A percentile compares a stretch with the other conserved stretches of the same genome.
Evolutionary conservation across 352 stramenopile genomes (phyloP).

Genomic region (Phytophthora quininea): DNA sequence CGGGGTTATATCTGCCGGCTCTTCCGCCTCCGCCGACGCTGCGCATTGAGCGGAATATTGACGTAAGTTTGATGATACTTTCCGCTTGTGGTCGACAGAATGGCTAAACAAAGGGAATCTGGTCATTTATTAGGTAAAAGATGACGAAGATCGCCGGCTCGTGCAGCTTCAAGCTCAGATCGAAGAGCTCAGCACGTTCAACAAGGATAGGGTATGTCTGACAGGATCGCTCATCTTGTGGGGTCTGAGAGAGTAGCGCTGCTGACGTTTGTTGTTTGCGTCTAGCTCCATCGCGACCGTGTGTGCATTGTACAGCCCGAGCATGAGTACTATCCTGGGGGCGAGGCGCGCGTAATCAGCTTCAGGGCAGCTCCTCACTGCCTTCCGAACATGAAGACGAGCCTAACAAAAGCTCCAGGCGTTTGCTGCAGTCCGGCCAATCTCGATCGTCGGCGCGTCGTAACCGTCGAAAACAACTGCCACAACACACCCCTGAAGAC

Average conservation of each 20-base stretch:
- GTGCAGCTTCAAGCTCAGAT: conserved; percentile 94
- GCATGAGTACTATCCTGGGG: conserved; percentile 51
- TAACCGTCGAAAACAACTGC: conserved; percentile 40
- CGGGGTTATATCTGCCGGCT: conserved; percentile 93
- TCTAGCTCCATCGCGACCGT: conserved; percentile 69
- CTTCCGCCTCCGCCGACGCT: conserved; percentile 94
- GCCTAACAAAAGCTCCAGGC: conserved; percentile 44
- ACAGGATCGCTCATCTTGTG: neutral
- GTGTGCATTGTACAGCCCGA: conserved; percentile 69
- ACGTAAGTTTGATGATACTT: conserved; percentile 49
- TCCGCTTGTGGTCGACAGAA: neutral
- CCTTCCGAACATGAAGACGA: conserved; percentile 50
- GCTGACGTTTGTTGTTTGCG: conserved; percentile 1
- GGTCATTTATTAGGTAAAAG: conserved; percentile 69
- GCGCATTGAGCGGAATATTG: conserved; percentile 95
- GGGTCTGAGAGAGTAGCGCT: neutral
- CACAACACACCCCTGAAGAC: conserved; percentile 34
- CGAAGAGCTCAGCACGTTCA: conserved; percentile 83
- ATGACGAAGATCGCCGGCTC: conserved; percentile 93
- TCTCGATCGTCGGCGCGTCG: conserved; percentile 38
- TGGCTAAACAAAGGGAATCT: neutral
- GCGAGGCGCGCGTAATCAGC: conserved; percentile 36
- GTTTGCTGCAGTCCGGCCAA: conserved; percentile 38
- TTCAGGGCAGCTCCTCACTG: conserved; percentile 29
- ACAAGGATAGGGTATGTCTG: conserved; percentile 72